A percentile compares a stretch with the other conserved stretches of the same genome.
phyloP scores from a whole-genome alignment of 495 filamentous ascomycete species.

The Trichoderma asperelloides region DNA sequence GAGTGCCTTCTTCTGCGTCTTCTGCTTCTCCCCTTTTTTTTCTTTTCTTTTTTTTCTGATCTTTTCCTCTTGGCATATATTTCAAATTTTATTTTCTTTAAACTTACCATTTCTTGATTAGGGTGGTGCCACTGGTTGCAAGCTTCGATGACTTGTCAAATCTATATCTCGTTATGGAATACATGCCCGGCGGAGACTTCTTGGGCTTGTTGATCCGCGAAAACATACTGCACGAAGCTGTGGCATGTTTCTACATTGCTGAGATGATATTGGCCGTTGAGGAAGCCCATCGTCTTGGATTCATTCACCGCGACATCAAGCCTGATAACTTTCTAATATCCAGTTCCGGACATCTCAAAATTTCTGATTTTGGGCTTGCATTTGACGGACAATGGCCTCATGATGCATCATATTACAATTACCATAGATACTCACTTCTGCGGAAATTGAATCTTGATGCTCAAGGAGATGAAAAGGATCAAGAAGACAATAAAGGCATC shows the following conservation, averaged over 20 bases:
- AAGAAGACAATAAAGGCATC: conserved; percentile 40
- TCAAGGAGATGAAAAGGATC: conserved; percentile 67
- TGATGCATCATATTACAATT: conserved; percentile 73
- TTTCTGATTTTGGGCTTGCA: conserved; percentile 89
- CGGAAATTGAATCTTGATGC: conserved; percentile 65
- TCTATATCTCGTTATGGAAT: conserved; percentile 93
- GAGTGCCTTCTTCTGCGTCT: conserved; percentile 13
- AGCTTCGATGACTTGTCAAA: conserved; percentile 81
- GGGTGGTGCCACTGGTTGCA: conserved; percentile 74
- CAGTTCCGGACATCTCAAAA: conserved; percentile 81
- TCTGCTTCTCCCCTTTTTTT: too few species aligned
- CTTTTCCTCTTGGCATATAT: not conserved
- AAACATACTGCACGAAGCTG: conserved; percentile 65
- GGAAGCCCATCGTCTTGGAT: conserved; percentile 75
- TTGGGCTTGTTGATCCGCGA: conserved; percentile 76
- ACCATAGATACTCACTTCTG: conserved; percentile 68
- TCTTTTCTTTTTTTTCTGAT: too few species aligned
- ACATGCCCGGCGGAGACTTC: conserved; percentile 94
- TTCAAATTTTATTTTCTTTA: not conserved
- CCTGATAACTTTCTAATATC: conserved; percentile 94
- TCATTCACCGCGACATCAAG: conserved; percentile 93
- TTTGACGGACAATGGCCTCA: conserved; percentile 95
- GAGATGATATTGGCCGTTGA: conserved; percentile 96
- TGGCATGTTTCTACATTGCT: conserved; percentile 77
- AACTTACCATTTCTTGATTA: conserved; percentile 16